Conservation (phyloP, 2,329 filamentous ascomycete species). For the Cladosporium sp. region DNA sequence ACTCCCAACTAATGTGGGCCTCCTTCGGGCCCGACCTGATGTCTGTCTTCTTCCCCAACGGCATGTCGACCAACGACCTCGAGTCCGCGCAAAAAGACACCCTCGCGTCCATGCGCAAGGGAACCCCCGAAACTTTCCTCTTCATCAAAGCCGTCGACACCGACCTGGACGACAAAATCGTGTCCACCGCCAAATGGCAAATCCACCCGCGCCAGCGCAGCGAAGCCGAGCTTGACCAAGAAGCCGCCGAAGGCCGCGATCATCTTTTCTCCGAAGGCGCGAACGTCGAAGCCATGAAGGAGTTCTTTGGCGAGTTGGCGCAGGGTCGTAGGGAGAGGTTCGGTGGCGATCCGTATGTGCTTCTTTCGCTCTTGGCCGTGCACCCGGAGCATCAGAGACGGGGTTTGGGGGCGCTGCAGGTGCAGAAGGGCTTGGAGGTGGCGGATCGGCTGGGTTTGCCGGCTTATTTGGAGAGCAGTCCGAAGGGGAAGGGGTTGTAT, state of each 20-base stretch:
- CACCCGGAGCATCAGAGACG: slow-evolving; percentile 37
- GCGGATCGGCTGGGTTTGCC: slow-evolving; percentile 36
- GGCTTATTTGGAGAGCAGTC: slow-evolving; percentile 38
- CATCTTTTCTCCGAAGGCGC: slow-evolving; percentile 16
- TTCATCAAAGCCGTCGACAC: slow-evolving; percentile 28
- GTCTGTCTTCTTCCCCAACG: slow-evolving; percentile 28
- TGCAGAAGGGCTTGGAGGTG: slow-evolving; percentile 36
- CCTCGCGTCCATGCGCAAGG: slow-evolving; percentile 13
- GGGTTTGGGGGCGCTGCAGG: slow-evolving; percentile 35
- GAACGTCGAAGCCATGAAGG: slow-evolving; percentile 18
- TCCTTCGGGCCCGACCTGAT: slow-evolving; percentile 28
- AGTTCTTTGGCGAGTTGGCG: slow-evolving; percentile 18
- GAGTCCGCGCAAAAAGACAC: slow-evolving; percentile 12
- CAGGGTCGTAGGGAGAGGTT: slow-evolving; percentile 22
- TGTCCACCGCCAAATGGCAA: slow-evolving; percentile 30
- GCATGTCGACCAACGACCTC: slow-evolving; percentile 17
- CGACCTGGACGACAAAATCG: slow-evolving; percentile 23
- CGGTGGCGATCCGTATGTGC: slow-evolving; percentile 23
- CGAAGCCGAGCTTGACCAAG: slow-evolving; percentile 24
- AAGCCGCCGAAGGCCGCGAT: slow-evolving; percentile 18
- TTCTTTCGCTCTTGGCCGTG: slow-evolving; percentile 31
- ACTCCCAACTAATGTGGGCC: slow-evolving; percentile 20
- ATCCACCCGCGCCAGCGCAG: slow-evolving; percentile 24
- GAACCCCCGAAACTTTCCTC: background rate
- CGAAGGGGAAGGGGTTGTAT: slow-evolving; percentile 36